Base-by-base conservation (phyloP, 2,329 filamentous ascomycete genomes). In the Pyrenophora tritici-repentis region DNA sequence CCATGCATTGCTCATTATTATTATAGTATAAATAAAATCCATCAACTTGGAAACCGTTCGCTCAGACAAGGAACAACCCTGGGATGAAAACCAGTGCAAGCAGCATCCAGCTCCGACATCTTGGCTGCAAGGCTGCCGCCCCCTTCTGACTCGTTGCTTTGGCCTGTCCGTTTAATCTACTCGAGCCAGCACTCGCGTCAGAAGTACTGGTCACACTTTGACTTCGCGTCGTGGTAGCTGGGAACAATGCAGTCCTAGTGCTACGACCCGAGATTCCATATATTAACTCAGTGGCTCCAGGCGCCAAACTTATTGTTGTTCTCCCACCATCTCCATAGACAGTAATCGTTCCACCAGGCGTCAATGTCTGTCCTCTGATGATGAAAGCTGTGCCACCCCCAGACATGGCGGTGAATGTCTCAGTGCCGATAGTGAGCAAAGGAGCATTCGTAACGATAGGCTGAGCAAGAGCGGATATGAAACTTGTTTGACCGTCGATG, bases 281-380 rank as follows among this genome's bases (percentile, higher is more conserved):
- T 24, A 71, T 62, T 7, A 77, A 53, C 14, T 72, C 49, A 0
- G 75, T 76, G 2, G 73, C 73, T 3, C 70, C 65, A 4, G 68
- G 62, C 1, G 65, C 62, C 0, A 78, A 68, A 20, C 58, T 67
- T 22, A 74, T 66, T 0, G 66, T 69, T 0, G 69, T 73, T 12
- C 9, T 29, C 10, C 9, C 26, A 29, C 26, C 26, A 4, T 29
- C 26, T 29, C 70, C 69, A 33, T 62, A 55, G 2, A 71, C 59
- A 0, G 62, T 66, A 33, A 74, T 65, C 3, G 50, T 56, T 1
- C 73, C 74, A 9, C 74, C 76, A 9, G 74, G 72, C 0, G 69
- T 74, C 18, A 78, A 59, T 0, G 72, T 75, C 33, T 74, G 66
- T 0, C 71, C 73, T 18, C 53, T 59, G 33, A 78, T 72, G 3